Conservation (phyloP, 2,329 filamentous ascomycete genomes). For the Tolypocladium album region DNA sequence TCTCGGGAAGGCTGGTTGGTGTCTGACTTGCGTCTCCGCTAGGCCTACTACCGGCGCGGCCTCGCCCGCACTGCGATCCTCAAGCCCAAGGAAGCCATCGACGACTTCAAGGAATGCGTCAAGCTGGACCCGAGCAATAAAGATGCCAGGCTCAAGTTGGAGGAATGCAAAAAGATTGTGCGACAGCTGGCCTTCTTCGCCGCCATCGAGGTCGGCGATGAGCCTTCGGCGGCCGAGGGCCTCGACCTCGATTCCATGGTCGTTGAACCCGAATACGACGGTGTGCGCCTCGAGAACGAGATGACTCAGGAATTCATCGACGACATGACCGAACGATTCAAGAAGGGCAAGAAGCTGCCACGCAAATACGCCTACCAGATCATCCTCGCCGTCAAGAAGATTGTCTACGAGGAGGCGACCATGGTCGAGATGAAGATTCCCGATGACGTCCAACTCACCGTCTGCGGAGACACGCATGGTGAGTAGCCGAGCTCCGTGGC, state of each 20-base stretch:
- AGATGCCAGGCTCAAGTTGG: conserved; percentile 80
- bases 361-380: conserved; percentile 98
- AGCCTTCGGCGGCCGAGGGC: conserved; percentile 83
- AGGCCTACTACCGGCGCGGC: conserved; percentile 93
- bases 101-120: conserved; percentile 86
- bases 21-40: conserved; percentile 1
- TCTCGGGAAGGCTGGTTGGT: not conserved
- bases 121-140: conserved; percentile 81
- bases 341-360: conserved; percentile 88
- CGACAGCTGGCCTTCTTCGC: conserved; percentile 87
- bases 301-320: conserved; percentile 98
- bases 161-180: conserved; percentile 91
- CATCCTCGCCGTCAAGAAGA: conserved; percentile 75
- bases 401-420: conserved; percentile 85
- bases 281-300: conserved; percentile 60
- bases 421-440: conserved; percentile 91
- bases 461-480: conserved; percentile 97
- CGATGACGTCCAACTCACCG: conserved; percentile 69
- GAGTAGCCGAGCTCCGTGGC: conserved; percentile 15
- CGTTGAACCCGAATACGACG: conserved; percentile 79
- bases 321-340: conserved; percentile 95
- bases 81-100: conserved; percentile 74
- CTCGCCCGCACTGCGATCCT: conserved; percentile 87
- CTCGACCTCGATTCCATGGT: conserved; percentile 78
- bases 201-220: conserved; percentile 87